phyloP scores from a whole-genome alignment of 495 filamentous ascomycete genomes.

The Hypomontagnella monticulosa region DNA sequence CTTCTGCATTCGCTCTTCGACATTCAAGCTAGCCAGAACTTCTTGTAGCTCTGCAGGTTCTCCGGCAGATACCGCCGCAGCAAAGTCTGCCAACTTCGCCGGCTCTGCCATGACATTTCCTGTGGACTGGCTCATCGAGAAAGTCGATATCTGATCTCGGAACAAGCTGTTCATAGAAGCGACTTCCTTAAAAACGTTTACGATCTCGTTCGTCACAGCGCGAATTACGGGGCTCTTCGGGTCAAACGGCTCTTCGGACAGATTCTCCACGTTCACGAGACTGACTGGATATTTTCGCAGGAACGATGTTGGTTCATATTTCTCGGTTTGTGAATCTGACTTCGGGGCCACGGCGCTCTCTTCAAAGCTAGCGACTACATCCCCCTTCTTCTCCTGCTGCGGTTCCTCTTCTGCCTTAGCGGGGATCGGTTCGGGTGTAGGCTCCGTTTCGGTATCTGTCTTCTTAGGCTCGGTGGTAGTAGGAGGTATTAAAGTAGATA shows the following conservation, averaged over 20 bases:
- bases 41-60: constrained; percentile 93
- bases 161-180: constrained; percentile 94
- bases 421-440: constrained; percentile 65
- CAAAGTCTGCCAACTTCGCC: constrained; percentile 94
- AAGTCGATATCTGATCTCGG: constrained; percentile 95
- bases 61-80: constrained; percentile 90
- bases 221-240: constrained; percentile 85
- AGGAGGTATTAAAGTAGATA: constrained; percentile 81
- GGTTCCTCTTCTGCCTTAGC: constrained; percentile 57
- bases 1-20: constrained; percentile 90
- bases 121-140: constrained; percentile 92
- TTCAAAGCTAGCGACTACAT: constrained; percentile 97
- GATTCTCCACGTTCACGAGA: constrained; percentile 92
- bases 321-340: constrained; percentile 57
- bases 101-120: constrained; percentile 96
- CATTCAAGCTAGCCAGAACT: constrained; percentile 86
- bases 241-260: constrained; percentile 87
- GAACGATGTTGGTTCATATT: constrained; percentile 91
- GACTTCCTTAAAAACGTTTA: constrained; percentile 98
- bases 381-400: constrained; percentile 77
- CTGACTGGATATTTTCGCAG: constrained; percentile 89
- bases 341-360: constrained; percentile 69
- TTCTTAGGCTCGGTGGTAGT: constrained; percentile 51
- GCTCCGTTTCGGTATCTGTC: constrained; percentile 52
- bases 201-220: constrained; percentile 94